Conservation (phyloP, 495 filamentous ascomycete genomes). For the Xylaria flabelliformis region DNA sequence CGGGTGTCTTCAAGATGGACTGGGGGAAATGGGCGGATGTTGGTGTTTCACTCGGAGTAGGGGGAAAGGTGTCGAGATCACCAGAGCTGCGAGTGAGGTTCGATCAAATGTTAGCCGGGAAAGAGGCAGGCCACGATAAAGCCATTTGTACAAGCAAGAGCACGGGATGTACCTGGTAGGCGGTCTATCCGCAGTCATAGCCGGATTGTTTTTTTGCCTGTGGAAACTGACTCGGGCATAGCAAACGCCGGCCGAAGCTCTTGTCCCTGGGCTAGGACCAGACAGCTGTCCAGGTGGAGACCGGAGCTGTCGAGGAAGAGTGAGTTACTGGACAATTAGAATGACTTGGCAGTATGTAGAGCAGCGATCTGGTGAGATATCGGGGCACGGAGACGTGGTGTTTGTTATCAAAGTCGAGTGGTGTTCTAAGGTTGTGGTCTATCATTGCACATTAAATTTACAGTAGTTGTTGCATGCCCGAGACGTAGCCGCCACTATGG, state of each 20-base stretch:
- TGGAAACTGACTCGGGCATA: constrained; percentile 24
- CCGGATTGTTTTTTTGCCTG: constrained; percentile 5
- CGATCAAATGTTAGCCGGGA: neutral
- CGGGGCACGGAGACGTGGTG: neutral
- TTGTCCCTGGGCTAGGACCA: constrained; percentile 1
- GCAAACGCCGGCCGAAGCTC: constrained; percentile 19
- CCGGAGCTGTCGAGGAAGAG: constrained; percentile 5
- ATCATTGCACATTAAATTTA: constrained; percentile 27
- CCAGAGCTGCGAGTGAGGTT: constrained; percentile 29
- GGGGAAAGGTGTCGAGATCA: constrained; percentile 78
- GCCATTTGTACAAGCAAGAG: neutral
- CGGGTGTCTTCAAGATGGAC: constrained; percentile 71
- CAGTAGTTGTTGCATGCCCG: constrained; percentile 12
- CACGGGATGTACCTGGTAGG: constrained; percentile 23
- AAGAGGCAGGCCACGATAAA: neutral
- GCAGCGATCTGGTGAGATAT: neutral
- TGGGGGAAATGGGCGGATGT: constrained; percentile 68
- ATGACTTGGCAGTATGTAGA: constrained; percentile 6
- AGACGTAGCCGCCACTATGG: constrained; percentile 7
- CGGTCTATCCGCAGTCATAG: constrained; percentile 29
- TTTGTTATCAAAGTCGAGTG: neutral
- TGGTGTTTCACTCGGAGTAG: constrained; percentile 77
- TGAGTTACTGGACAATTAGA: constrained; percentile 2
- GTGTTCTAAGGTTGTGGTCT: constrained; percentile 9
- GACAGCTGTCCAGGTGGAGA: constrained; percentile 17